Base-by-base conservation (phyloP, 129 eudicot species). In the Arctium lappa region DNA sequence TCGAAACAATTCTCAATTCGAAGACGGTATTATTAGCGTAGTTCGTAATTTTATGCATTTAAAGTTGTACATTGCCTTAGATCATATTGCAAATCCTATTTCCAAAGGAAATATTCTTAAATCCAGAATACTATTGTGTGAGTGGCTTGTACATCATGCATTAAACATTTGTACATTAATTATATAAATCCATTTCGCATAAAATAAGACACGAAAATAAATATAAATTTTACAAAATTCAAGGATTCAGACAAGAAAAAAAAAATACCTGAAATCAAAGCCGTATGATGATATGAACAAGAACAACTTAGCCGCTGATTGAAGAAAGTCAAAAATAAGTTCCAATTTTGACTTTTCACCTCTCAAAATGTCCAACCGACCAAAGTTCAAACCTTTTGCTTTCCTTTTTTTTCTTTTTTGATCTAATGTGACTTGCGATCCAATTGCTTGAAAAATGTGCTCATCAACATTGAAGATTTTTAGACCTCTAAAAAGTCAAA, bases 311-410 rank as follows among this genome's bases (percentile, higher is more conserved):
- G 56, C 77, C 78, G 74, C 74, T 40, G 63, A 73, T 4, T 50
- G 31, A 71, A 70, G 73, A 71, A 70, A 77, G 74, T 71, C 70
- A 73, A 44, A 48, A 79, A 42, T 65, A 42, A 32, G 12, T 50
- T 79, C 84, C 76, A 84, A 84, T 79, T 84, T 84, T 79, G 84
- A 84, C 87, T 73, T 27, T 8, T 74, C 70, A 44, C 9, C 80
- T 84, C 42, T 10, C 56, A 73, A 68, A 48, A 73, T 73, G 31
- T 81, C 65, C 62, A 81, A 36, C 65, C 31, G 62, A 81, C 10
- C 78, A 82, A 69, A 68, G 42, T 79, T 82, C 72, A 48, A 82
- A 75, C 65, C 69, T 74, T 65, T 38, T 56, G 48, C 15, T 75
- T 6, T 65, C 76, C 68, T 36, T 40, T 56, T 22, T 22, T 22